A percentile compares a stretch with the other conserved stretches of the same genome.
Conservation (phyloP, 257 asterid species). For the Solanum chaucha region DNA sequence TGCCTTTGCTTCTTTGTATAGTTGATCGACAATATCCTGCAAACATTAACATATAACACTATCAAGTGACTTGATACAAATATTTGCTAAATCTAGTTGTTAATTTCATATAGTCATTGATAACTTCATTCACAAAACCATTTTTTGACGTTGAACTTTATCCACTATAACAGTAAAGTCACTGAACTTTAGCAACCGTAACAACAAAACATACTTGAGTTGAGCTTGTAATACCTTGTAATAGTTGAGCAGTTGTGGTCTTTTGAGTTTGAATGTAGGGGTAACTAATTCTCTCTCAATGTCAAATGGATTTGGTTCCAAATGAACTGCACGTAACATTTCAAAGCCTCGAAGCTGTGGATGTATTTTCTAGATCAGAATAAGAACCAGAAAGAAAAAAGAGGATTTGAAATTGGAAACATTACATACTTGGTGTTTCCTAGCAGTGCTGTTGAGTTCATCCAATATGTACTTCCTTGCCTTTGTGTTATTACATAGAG, state of each 20-base stretch:
- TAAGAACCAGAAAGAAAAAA: not conserved
- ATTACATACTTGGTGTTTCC: constrained; percentile 40
- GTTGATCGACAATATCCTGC: constrained; percentile 63
- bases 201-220: not conserved
- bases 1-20: constrained; percentile 60
- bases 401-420: not conserved
- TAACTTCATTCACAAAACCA: not conserved
- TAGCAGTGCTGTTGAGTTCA: constrained; percentile 73
- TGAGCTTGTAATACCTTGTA: constrained; percentile 43
- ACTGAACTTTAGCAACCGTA: not conserved
- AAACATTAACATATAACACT: not conserved
- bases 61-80: not conserved
- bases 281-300: constrained; percentile 70
- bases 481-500: constrained; percentile 39
- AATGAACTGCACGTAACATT: constrained; percentile 56
- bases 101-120: not conserved
- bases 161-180: not conserved
- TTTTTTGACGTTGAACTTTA: not conserved
- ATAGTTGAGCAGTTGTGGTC: constrained; percentile 67
- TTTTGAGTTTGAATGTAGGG: constrained; percentile 85
- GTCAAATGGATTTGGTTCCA: constrained; percentile 75
- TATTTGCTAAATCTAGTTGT: not conserved
- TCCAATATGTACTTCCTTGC: constrained; percentile 57
- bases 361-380: not conserved
- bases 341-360: constrained; percentile 84